Evolutionary conservation across 306 rosid species (phyloP).

Genomic region (Cotoneaster glaucophyllus): DNA sequence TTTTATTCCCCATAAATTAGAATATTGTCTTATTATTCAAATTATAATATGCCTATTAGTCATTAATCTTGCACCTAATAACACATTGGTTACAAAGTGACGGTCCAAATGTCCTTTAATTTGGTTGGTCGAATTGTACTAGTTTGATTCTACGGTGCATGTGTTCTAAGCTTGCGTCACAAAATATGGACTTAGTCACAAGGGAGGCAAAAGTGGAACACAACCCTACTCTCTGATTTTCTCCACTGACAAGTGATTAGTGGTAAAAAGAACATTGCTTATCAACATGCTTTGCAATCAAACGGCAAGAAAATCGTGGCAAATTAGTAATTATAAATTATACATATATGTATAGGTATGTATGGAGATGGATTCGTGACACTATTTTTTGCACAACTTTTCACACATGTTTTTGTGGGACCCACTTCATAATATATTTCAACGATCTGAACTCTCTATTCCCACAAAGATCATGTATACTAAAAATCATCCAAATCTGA

Average conservation of each 20-base stretch:
- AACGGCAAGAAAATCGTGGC: background rate
- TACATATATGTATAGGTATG: too few relatives aligned
- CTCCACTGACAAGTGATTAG: background rate
- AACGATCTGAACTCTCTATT: too few relatives aligned
- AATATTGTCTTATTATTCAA: background rate
- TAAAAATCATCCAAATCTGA: too few relatives aligned
- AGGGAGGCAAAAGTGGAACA: background rate
- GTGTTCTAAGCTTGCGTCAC: background rate
- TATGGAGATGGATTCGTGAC: too few relatives aligned
- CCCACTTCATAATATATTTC: too few relatives aligned
- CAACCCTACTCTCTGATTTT: background rate
- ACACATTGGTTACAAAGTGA: background rate
- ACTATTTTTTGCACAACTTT: too few relatives aligned
- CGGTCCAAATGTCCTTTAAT: background rate
- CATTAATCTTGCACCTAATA: background rate
- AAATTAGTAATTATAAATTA: background rate
- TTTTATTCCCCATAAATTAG: too few relatives aligned
- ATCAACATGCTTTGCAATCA: background rate
- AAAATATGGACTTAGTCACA: background rate
- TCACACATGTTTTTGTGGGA: too few relatives aligned
- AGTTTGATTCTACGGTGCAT: background rate
- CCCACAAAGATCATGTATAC: too few relatives aligned
- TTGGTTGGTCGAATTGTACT: background rate
- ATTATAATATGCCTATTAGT: background rate
- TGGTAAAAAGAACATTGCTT: background rate